Percentiles rank a stretch among this genome's conserved stretches.
Evolutionary conservation across 345 rosid genomes (phyloP).

Genomic region (Passiflora organensis): DNA sequence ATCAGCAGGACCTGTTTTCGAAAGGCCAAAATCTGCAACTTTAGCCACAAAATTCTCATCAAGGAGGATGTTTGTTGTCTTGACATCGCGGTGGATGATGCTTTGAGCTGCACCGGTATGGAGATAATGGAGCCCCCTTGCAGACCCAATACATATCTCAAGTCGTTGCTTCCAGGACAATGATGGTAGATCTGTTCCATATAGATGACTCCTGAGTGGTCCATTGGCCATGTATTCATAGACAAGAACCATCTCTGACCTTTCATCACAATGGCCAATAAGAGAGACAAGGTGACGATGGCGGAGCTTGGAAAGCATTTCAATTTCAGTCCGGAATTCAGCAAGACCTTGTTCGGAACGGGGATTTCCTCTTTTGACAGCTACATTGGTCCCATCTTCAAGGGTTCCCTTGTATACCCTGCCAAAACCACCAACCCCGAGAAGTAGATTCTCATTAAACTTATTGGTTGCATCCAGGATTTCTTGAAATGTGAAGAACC

Average conservation of each 20-base stretch:
- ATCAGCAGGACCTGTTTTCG: conserved; percentile 90
- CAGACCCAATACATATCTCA: conserved; percentile 96
- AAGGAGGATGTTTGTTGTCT: conserved; percentile 91
- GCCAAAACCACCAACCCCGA: conserved; percentile 99
- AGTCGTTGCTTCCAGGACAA: conserved; percentile 94
- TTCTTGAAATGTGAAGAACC: conserved; percentile 79
- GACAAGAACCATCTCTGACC: conserved; percentile 91
- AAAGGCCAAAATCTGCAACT: conserved; percentile 97
- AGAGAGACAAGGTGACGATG: conserved; percentile 97
- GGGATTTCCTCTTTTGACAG: conserved; percentile 97
- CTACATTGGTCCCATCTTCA: conserved; percentile 82
- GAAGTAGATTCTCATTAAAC: conserved; percentile 78
- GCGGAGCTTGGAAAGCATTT: conserved; percentile 93
- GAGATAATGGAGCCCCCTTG: conserved; percentile 94
- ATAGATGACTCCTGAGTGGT: conserved; percentile 90
- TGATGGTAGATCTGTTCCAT: conserved; percentile 81
- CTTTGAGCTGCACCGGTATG: conserved; percentile 98
- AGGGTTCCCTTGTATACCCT: conserved; percentile 88
- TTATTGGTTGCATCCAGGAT: conserved; percentile 90
- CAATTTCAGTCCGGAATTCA: conserved; percentile 95
- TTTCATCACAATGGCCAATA: conserved; percentile 94
- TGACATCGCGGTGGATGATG: conserved; percentile 96
- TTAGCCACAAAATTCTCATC: conserved; percentile 93
- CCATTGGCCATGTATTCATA: conserved; percentile 99
- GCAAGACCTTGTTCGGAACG: conserved; percentile 98